These are phyloP conservation scores for Suillus spraguei DNA, from an alignment of 768 basidiomycete genomes.

Conservation along the genomic window DNA sequence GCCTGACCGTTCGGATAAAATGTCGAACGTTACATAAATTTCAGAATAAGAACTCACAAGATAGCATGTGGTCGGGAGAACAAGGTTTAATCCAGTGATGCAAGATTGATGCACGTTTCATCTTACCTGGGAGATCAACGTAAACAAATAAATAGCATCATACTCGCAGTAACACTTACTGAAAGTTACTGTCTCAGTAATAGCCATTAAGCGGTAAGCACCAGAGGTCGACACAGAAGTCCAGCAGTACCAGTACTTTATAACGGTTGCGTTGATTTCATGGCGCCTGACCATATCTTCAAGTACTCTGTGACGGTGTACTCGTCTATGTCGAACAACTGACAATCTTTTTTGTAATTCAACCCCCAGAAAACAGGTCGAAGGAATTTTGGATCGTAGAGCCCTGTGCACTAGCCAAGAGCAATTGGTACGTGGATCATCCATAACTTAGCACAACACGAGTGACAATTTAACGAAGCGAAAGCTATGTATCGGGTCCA, in stretches of 20 bases:
- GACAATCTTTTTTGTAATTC: not conserved
- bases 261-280: not conserved
- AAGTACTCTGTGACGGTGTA: no score
- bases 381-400: not conserved
- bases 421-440: constrained; percentile 8
- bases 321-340: no score
- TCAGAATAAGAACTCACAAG: no score
- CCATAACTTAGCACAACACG: constrained; percentile 27
- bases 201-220: no score
- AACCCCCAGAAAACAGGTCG: not conserved
- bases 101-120: no score
- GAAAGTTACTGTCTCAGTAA: no score
- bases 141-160: no score
- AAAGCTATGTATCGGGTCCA: constrained; percentile 26
- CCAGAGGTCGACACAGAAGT: not conserved
- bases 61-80: no score
- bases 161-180: no score
- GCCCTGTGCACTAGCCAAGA: not conserved
- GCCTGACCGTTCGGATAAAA: not conserved
- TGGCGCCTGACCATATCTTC: not conserved
- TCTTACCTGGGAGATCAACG: no score
- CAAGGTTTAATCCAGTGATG: no score
- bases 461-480: constrained; percentile 13
- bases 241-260: not conserved
- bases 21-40: no score